These are phyloP conservation scores for Verticillium tricorpus DNA, from an alignment of 2,329 filamentous ascomycete species.

Conservation along the genomic window DNA sequence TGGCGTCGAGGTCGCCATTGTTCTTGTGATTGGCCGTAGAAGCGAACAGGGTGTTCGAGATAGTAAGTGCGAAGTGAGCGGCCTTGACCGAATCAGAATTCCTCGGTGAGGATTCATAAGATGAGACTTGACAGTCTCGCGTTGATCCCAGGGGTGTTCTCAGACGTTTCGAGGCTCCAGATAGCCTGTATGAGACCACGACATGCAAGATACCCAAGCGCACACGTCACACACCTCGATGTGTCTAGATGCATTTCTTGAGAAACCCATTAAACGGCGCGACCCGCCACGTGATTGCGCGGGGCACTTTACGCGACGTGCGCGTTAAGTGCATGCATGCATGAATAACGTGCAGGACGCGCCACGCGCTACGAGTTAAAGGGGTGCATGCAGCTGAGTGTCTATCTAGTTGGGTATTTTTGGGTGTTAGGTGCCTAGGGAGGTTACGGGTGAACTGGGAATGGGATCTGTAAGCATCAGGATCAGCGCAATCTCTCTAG, in stretches of 20 bases:
- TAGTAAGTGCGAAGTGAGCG: not conserved
- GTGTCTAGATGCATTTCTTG: not conserved
- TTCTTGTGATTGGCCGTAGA: not conserved
- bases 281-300: conserved; percentile 1
- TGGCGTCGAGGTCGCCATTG: not conserved
- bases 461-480: not conserved
- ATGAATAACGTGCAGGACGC: not conserved
- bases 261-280: not conserved
- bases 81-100: not conserved
- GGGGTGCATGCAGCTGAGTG: not conserved
- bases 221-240: not conserved
- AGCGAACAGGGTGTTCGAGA: not conserved
- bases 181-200: not conserved
- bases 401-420: no score
- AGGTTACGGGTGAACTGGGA: not conserved
- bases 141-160: not conserved
- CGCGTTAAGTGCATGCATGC: conserved; percentile 4
- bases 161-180: not conserved
- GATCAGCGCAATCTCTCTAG: not conserved
- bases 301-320: not conserved
- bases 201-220: not conserved
- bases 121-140: not conserved
- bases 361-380: not conserved
- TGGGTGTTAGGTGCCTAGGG: no score
- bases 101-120: not conserved